Base-by-base conservation (phyloP, 176 grass and related monocot species). In the Hyparrhenia diplandra region DNA sequence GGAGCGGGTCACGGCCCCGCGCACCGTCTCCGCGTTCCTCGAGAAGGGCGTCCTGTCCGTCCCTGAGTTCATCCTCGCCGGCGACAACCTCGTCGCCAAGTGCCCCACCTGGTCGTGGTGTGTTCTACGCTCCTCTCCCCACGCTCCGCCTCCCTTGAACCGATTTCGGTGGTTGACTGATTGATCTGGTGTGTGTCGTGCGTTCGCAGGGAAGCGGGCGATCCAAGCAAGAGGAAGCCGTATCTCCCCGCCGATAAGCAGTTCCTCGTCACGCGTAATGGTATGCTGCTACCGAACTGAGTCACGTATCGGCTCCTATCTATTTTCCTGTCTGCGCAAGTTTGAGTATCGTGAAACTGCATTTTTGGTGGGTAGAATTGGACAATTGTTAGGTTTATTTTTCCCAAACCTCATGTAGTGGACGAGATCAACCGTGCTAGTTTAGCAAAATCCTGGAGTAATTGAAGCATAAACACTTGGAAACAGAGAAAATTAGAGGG, bases 41-140 rank as follows among this genome's bases (percentile, higher is more conserved):
- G 90, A 95, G 90, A 98, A 95, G 82, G 96, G 96, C 72, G 90
- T 95, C 84, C 90, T 98, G 76, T 91, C 88, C 84, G 90, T 93
- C 76, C 57, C 88, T 61, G 96, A 98, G 92, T 98, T 98, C 84
- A 82, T 95, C 78, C 79, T 89, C 79, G 95, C 95, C 75, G 95
- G 95, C 64, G 95, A 98, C 66, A 98, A 98, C 74, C 95, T 98
- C 84, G 96, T 98, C 0, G 88, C 96, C 86, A 98, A 98, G 85
- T 98, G 88, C 90, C 96, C 96, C 18, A 95, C 96, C 47, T 98
- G 96, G 96, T 98, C 96, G 69, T 98, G 96, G 96, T 98, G 65
- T 27, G 95, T 45, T 42, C 42, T 11, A 23, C n/a, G 21, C 23
- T 58, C 64, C 31, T 32, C 31, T 32, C 31, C 36, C 67, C 27